Base-by-base conservation (phyloP, 2,329 filamentous ascomycete genomes). In the Myriosclerotinia scirpicola region DNA sequence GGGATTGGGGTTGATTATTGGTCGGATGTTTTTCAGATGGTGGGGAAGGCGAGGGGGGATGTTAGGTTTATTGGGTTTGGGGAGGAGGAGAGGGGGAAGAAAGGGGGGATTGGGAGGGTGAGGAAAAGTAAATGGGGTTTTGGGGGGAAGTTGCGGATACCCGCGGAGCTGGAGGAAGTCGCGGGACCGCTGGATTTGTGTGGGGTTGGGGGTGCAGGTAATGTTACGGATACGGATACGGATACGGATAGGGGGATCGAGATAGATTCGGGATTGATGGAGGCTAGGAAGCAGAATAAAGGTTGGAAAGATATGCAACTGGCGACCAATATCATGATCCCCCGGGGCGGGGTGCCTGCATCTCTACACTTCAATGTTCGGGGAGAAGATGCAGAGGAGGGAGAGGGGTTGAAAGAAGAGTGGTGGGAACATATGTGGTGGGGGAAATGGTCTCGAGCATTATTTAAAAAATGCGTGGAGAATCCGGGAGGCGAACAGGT, bases 1-100 rank as follows among this genome's bases (percentile, higher is more conserved):
- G 64, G 64, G 0, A 61, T 66, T 20, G 54, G 54, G 20, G 9
- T 61, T 11, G 64, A 66, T 53, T 66, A 66, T 53, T 20, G 17
- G 1, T 59, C 30, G 15, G 14, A 11, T 0, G 15, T 61, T 15
- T 60, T 66, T n/a, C 55, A 61, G 15, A 44, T 36, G 3, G 40
- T 65, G 38, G 26, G 15, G 6, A 65, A 53, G 3, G 52, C 64
- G 7, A 50, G 42, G 2, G 54, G 61, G 11, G 46, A 61, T 22
- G 1, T 65, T 2, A 36, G n/a, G 6, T 36, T 60, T 15, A 7
- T 22, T 34, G n/a, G 17, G n/a, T 26, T 50, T n/a, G 2, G 12
- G 2, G 54, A 40, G 12, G 38, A 14, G 8, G 26, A 20, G 11
- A 6, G 4, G 15, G 9, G 1, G 8, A 5, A 46, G 40, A 26